Conservation (phyloP, 2,329 filamentous ascomycete species). For the Incumbomyces lentus region DNA sequence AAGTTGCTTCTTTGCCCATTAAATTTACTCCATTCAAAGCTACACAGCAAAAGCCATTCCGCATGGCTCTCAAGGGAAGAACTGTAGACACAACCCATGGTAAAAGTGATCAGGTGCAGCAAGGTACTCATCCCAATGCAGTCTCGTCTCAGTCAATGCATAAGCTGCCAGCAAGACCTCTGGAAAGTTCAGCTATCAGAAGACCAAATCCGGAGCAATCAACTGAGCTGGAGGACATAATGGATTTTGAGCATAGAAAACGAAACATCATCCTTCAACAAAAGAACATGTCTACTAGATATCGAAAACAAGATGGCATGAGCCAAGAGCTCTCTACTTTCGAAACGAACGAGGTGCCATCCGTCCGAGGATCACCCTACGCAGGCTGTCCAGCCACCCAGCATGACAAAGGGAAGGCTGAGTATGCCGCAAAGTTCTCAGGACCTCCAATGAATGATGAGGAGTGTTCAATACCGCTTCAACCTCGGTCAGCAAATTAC, state of each 20-base stretch:
- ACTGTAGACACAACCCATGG: not conserved
- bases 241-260: constrained; percentile 32
- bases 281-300: not conserved
- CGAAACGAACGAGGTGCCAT: no score
- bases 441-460: no score
- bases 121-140: no score
- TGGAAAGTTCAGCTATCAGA: not conserved
- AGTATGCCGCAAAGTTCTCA: no score
- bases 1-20: not conserved
- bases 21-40: not conserved
- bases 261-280: constrained; percentile 15
- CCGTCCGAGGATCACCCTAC: no score
- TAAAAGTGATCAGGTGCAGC: no score
- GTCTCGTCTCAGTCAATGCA: no score
- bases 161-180: no score
- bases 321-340: not conserved
- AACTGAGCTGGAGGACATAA: constrained; percentile 23
- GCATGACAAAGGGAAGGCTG: no score
- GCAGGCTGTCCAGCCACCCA: no score
- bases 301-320: not conserved
- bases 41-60: constrained; percentile 1
- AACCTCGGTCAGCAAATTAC: not conserved
- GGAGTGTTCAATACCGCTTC: not conserved
- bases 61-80: not conserved
- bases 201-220: constrained; percentile 7